Evolutionary conservation across 2,329 filamentous ascomycete genomes (phyloP).

Genomic region (Cladosporium sp.): DNA sequence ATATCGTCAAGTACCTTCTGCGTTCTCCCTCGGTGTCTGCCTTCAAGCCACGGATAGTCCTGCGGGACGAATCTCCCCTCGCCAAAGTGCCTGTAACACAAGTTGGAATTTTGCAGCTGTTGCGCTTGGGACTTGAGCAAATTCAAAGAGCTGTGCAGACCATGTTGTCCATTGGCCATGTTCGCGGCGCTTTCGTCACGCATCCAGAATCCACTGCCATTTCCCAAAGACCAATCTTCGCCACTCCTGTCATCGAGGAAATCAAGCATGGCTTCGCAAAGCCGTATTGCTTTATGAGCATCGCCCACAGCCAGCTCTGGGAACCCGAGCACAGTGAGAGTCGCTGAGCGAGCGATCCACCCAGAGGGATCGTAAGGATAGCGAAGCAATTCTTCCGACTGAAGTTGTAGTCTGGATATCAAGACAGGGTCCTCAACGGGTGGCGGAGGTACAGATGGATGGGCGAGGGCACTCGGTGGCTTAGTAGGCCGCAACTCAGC

Average conservation of each 20-base stretch:
- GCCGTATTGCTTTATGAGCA: slow-evolving; percentile 21
- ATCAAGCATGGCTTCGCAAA: slow-evolving; percentile 17
- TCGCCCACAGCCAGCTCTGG: slow-evolving; percentile 30
- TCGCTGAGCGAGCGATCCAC: slow-evolving; percentile 23
- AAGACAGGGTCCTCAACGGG: neutral
- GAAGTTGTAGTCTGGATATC: neutral
- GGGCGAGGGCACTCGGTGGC: neutral
- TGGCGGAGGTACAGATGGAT: neutral
- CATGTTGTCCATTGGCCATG: neutral
- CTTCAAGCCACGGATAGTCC: slow-evolving; percentile 28
- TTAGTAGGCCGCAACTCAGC: neutral
- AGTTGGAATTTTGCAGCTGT: neutral
- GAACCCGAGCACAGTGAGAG: slow-evolving; percentile 19
- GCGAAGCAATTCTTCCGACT: slow-evolving; percentile 16
- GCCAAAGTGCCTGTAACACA: slow-evolving; percentile 5
- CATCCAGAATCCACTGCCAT: slow-evolving; percentile 28
- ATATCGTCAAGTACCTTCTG: slow-evolving; percentile 3
- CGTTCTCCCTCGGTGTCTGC: slow-evolving; percentile 6
- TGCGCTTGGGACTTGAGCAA: neutral
- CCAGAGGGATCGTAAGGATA: slow-evolving; percentile 25
- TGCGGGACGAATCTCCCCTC: slow-evolving; percentile 20
- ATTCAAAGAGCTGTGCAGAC: neutral
- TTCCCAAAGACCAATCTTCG: slow-evolving; percentile 20
- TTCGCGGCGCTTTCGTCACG: slow-evolving; percentile 7
- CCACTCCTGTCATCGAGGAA: neutral